Base-by-base conservation (phyloP, 768 basidiomycete genomes). In the Leccinum incarnatum region DNA sequence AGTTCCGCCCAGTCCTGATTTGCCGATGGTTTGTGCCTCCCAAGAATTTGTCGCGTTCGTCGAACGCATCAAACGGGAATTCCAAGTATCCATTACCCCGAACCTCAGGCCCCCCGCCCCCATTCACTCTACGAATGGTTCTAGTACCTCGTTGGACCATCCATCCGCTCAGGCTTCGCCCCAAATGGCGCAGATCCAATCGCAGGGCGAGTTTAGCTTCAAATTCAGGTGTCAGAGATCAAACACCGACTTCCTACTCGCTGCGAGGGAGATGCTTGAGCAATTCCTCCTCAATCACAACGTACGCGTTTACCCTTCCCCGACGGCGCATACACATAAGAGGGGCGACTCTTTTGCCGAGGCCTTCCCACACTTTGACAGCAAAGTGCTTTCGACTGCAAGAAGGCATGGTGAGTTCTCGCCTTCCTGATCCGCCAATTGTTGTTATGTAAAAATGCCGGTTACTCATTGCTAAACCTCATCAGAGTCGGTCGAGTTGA, bases 351-450 rank as follows among this genome's bases (percentile, higher is more conserved):
- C 94, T 1, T 95, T 96, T 68, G 89, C 94, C 34, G 94, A 96
- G 69, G 92, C 95, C 2, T 95, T 96, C 81, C 91, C 94, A 25
- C 94, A 96, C 73, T 96, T 97, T 72, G 93, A 97, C 70, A 93
- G 92, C 76, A 97, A 95, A 74, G 85, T 97, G 2, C 79, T 97
- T 51, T 88, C 94, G 15, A 88, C 89, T 21, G 84, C 88, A 9
- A 81, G 85, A 65, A 83, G 86, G 52, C 83, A 84, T 58, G 89
- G 89, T 69, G 70, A 77, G 73, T 64, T 30, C 27, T 42, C 36
- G n/a, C 9, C 6, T 21, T 23, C 45, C 23, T 53, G 59, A 59
- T 61, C 21, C 50, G 48, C 57, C 81, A 80, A 80, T 64, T 60
- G 76, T 55, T 60, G 54, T 56, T 49, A 29, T 49, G 36, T 32